A percentile compares a stretch with the other conserved stretches of the same genome.
phyloP scores from a whole-genome alignment of 805 yeast genomes.

The Nakazawaea wyomingensis region DNA sequence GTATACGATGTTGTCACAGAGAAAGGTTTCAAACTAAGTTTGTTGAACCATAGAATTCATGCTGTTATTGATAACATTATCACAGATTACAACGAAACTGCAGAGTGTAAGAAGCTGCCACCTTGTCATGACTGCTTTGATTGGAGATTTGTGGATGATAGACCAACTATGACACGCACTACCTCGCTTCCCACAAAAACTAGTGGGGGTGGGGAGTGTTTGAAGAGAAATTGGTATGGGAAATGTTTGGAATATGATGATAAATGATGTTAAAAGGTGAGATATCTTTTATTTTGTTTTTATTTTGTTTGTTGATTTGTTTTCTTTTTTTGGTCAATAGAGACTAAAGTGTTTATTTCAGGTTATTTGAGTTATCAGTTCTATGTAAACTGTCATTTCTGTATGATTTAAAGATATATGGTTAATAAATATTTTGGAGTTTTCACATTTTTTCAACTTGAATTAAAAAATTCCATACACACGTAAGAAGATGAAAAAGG shows the following conservation, averaged over 20 bases:
- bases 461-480: too few relatives aligned
- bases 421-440: too few relatives aligned
- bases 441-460: too few relatives aligned
- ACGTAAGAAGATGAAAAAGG: too few relatives aligned
- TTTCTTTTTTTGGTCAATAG: too few relatives aligned
- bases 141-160: constrained; percentile 65
- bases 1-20: constrained; percentile 87
- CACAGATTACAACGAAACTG: constrained; percentile 66
- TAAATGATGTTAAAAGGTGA: not conserved
- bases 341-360: too few relatives aligned
- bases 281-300: too few relatives aligned
- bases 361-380: too few relatives aligned
- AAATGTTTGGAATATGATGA: constrained; percentile 42
- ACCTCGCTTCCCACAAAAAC: constrained; percentile 20
- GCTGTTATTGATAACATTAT: constrained; percentile 83
- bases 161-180: constrained; percentile 18
- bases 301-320: too few relatives aligned
- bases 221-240: constrained; percentile 65
- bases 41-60: constrained; percentile 85
- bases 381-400: too few relatives aligned
- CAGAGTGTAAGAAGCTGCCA: constrained; percentile 67
- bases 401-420: too few relatives aligned
- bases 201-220: constrained; percentile 33
- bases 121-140: constrained; percentile 88
- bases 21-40: constrained; percentile 84